Conservation (phyloP, 2,329 filamentous ascomycete genomes). For the Knoxdaviesia capensis region DNA sequence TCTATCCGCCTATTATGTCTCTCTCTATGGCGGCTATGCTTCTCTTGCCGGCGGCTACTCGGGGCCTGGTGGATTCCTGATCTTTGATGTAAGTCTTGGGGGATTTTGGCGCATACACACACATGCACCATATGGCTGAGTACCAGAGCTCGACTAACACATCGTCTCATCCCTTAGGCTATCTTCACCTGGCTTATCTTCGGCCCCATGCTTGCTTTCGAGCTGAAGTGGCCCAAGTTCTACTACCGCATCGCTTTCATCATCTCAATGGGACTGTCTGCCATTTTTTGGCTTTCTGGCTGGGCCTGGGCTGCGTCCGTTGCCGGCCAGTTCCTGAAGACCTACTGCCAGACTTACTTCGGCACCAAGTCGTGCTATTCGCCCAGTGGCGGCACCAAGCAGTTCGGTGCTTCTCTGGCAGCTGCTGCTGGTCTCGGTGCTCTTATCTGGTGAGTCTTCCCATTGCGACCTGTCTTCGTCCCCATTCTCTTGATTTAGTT, state of each 20-base stretch:
- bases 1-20: constrained; percentile 18
- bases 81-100: constrained; percentile 21
- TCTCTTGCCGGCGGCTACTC: constrained; percentile 7
- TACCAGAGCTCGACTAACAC: background rate
- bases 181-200: constrained; percentile 21
- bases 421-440: constrained; percentile 20
- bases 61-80: constrained; percentile 20
- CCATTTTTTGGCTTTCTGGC: constrained; percentile 23
- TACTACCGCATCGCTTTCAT: constrained; percentile 19
- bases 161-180: constrained; percentile 10
- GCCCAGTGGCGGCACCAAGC: background rate
- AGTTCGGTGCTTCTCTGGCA: constrained; percentile 13
- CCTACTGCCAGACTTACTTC: constrained; percentile 4
- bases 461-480: background rate
- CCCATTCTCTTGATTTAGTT: background rate
- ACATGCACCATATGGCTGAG: no score
- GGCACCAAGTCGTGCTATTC: no score
- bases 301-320: constrained; percentile 21
- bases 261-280: constrained; percentile 14
- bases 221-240: constrained; percentile 14
- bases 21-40: constrained; percentile 10
- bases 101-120: constrained; percentile 3
- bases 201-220: constrained; percentile 15
- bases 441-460: constrained; percentile 14
- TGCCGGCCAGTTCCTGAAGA: constrained; percentile 10